These are phyloP conservation scores for Cyberlindnera mycetangii DNA, from an alignment of 805 yeast genomes.

Conservation along the genomic window DNA sequence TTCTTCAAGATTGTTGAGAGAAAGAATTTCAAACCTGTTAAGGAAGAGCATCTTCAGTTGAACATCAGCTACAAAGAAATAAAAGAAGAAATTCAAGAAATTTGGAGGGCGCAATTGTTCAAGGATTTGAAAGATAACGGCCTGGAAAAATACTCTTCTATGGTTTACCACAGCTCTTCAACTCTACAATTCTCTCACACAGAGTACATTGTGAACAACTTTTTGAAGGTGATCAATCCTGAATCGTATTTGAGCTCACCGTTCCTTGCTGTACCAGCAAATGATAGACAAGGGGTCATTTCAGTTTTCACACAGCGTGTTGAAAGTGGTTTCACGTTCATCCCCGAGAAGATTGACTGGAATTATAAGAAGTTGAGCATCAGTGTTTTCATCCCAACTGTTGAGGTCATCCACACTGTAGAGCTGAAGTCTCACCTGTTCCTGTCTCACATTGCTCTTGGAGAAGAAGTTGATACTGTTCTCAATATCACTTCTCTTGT, in stretches of 20 bases:
- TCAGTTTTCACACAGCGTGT: not conserved
- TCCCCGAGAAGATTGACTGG: not conserved
- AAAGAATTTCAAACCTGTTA: conserved; percentile 20
- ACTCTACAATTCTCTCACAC: conserved; percentile 7
- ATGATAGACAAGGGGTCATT: not conserved
- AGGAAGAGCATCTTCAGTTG: conserved; percentile 40
- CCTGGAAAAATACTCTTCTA: conserved; percentile 20
- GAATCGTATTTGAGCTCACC: not conserved
- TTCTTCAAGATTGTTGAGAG: conserved; percentile 49
- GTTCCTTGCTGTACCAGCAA: not conserved
- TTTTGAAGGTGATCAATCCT: conserved; percentile 1
- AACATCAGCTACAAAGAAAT: conserved; percentile 45
- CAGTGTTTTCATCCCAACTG: conserved; percentile 59
- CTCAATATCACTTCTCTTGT: conserved; percentile 39
- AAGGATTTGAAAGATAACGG: conserved; percentile 11
- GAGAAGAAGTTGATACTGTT: conserved; percentile 53
- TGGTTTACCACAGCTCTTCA: conserved; percentile 17
- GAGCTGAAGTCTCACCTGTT: conserved; percentile 38
- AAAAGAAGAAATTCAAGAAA: conserved; percentile 39
- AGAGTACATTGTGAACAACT: conserved; percentile 5
- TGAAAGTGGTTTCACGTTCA: not conserved
- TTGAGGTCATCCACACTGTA: conserved; percentile 58
- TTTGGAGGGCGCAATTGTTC: conserved; percentile 25
- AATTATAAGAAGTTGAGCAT: conserved; percentile 35
- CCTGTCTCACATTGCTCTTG: conserved; percentile 48